Evolutionary conservation across 352 stramenopile genomes (phyloP).

Genomic region (Saprolegnia parasitica): DNA sequence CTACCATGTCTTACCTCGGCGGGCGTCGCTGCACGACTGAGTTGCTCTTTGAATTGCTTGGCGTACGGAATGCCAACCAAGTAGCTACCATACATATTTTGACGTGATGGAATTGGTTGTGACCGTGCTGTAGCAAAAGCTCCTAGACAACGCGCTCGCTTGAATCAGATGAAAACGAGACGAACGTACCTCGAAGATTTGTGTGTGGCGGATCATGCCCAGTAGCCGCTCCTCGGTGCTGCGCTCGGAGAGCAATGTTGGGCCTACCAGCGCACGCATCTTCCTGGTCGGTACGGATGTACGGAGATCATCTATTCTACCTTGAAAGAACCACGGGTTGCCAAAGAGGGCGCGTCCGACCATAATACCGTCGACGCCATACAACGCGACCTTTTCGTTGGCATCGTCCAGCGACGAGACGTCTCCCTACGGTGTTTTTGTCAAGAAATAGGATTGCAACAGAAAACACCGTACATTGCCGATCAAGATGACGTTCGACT

Average conservation of each 20-base stretch:
- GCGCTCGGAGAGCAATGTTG: conserved; percentile 35
- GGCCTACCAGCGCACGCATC: conserved; percentile 38
- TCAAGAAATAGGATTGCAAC: background rate
- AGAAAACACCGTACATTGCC: conserved; percentile 39
- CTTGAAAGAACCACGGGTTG: conserved; percentile 79
- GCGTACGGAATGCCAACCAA: conserved; percentile 68
- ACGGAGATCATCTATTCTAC: conserved; percentile 10
- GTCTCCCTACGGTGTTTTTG: conserved; percentile 37
- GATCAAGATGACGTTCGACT: conserved; percentile 60
- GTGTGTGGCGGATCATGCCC: conserved; percentile 57
- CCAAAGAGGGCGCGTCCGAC: conserved; percentile 69
- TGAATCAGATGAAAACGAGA: background rate
- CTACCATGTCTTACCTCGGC: conserved; percentile 32
- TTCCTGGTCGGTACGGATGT: background rate
- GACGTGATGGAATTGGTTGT: conserved; percentile 65
- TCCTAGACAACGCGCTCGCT: conserved; percentile 6
- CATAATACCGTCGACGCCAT: conserved; percentile 76
- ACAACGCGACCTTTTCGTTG: conserved; percentile 55
- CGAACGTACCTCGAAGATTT: conserved; percentile 49
- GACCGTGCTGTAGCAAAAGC: conserved; percentile 40
- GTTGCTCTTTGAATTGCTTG: conserved; percentile 55
- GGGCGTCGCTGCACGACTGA: conserved; percentile 41
- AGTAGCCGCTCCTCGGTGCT: conserved; percentile 46
- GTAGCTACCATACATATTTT: conserved; percentile 74
- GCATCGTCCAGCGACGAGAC: conserved; percentile 61